These are phyloP conservation scores for Cicer arietinum DNA, from an alignment of 306 rosid genomes.

Conservation along the genomic window DNA sequence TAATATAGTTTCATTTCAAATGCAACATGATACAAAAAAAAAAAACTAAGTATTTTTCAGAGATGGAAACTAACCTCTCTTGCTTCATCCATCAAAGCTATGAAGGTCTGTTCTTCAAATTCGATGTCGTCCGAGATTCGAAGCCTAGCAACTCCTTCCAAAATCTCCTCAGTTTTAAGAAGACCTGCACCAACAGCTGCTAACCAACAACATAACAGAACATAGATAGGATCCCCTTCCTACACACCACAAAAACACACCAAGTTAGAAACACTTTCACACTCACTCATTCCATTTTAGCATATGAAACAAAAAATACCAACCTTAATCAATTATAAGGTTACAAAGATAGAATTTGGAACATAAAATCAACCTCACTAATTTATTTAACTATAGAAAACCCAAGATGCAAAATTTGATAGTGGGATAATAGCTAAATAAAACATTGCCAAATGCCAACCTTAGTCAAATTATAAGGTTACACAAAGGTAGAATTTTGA, in stretches of 20 bases:
- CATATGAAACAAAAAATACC: not conserved
- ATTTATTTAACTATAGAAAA: not conserved
- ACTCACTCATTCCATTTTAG: not conserved
- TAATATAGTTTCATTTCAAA: conserved; percentile 30
- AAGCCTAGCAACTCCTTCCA: conserved; percentile 88
- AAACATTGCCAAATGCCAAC: not conserved
- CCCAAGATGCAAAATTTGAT: not conserved
- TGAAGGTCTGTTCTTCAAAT: conserved; percentile 87
- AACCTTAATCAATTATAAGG: not conserved
- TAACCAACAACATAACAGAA: conserved; percentile 84
- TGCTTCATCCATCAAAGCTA: conserved; percentile 81
- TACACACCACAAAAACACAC: conserved; percentile 25
- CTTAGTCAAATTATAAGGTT: not conserved
- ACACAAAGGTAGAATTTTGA: not conserved
- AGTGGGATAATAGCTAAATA: not conserved
- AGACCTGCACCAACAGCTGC: conserved; percentile 95
- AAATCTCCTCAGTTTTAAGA: conserved; percentile 91
- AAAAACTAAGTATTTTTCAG: not conserved
- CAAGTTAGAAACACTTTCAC: conserved; percentile 28
- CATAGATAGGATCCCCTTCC: conserved; percentile 94
- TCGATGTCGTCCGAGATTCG: conserved; percentile 81
- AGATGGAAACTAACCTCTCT: conserved; percentile 72
- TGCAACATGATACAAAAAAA: conserved; percentile 15
- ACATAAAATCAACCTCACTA: not conserved
- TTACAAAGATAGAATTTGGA: not conserved